Evolutionary conservation across 805 yeast species (phyloP).

Genomic region (Starmerella sirachaensis): DNA sequence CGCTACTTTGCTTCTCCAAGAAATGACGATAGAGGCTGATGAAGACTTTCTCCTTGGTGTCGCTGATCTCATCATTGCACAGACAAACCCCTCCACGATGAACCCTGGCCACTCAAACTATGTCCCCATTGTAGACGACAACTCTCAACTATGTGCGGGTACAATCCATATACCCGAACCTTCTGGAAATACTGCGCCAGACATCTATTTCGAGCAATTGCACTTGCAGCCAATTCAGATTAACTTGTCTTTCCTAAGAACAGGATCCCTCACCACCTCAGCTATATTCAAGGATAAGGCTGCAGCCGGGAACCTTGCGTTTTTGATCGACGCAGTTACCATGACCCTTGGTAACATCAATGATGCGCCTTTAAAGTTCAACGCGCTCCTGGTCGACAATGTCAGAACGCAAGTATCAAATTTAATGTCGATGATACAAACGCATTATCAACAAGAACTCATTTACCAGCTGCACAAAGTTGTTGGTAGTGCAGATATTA

Average conservation of each 20-base stretch:
- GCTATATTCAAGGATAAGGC: slow-evolving; percentile 38
- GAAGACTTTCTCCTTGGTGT: slow-evolving; percentile 82
- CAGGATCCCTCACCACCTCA: slow-evolving; percentile 44
- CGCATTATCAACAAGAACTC: slow-evolving; percentile 87
- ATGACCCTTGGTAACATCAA: slow-evolving; percentile 96
- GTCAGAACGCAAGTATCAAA: slow-evolving; percentile 74
- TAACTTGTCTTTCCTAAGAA: slow-evolving; percentile 78
- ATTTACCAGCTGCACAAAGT: slow-evolving; percentile 84
- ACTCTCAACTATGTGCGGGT: slow-evolving; percentile 40
- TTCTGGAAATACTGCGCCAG: slow-evolving; percentile 35
- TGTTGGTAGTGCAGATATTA: slow-evolving; percentile 87
- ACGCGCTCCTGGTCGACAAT: slow-evolving; percentile 79
- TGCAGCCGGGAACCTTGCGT: slow-evolving; percentile 25
- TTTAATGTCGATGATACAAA: slow-evolving; percentile 53
- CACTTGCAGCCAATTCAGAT: slow-evolving; percentile 86
- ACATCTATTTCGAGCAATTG: slow-evolving; percentile 81
- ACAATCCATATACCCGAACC: slow-evolving; percentile 54
- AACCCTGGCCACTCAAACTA: slow-evolving; percentile 1
- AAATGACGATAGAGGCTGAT: slow-evolving; percentile 82
- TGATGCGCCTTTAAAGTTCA: slow-evolving; percentile 87
- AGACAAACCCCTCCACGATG: slow-evolving; percentile 4
- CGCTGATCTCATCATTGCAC: slow-evolving; percentile 51
- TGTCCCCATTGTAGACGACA: slow-evolving; percentile 19
- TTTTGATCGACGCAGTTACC: slow-evolving; percentile 71
- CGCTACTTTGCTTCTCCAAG: slow-evolving; percentile 81